Conservation (phyloP, 2,329 filamentous ascomycete species). For the Stromatinia cepivora region DNA sequence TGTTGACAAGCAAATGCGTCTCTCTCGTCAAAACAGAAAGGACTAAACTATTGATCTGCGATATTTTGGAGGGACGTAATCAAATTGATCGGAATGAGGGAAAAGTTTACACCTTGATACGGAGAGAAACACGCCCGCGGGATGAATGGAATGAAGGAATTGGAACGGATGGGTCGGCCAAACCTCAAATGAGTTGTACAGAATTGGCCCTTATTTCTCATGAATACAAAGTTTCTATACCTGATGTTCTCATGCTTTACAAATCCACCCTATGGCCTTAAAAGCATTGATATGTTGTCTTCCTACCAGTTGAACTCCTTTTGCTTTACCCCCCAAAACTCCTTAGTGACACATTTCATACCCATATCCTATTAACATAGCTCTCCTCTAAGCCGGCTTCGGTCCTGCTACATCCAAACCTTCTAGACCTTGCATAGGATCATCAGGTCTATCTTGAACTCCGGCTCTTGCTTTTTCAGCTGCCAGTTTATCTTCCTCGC, state of each 20-base stretch:
- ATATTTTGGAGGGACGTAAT: constrained; percentile 9
- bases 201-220: constrained; percentile 29
- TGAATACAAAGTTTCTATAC: constrained; percentile 28
- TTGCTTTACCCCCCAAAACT: constrained; percentile 29
- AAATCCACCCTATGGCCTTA: neutral
- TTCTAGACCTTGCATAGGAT: constrained; percentile 96
- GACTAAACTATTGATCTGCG: constrained; percentile 33
- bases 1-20: constrained; percentile 89
- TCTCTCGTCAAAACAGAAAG: constrained; percentile 63
- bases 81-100: constrained; percentile 22
- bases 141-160: constrained; percentile 21
- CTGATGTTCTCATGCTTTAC: constrained; percentile 10
- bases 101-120: constrained; percentile 1
- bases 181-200: constrained; percentile 23
- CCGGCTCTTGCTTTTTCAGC: constrained; percentile 54
- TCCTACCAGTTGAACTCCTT: constrained; percentile 20
- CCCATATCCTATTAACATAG: neutral
- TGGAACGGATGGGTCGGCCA: constrained; percentile 15
- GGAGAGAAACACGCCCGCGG: neutral
- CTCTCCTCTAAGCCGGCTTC: constrained; percentile 62
- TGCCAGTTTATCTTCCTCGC: constrained; percentile 71
- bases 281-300: constrained; percentile 4
- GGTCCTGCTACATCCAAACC: constrained; percentile 92
- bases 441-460: constrained; percentile 59
- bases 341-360: constrained; percentile 28